Conservation (phyloP, 495 filamentous ascomycete species). For the Penicillium bovifimosum region DNA sequence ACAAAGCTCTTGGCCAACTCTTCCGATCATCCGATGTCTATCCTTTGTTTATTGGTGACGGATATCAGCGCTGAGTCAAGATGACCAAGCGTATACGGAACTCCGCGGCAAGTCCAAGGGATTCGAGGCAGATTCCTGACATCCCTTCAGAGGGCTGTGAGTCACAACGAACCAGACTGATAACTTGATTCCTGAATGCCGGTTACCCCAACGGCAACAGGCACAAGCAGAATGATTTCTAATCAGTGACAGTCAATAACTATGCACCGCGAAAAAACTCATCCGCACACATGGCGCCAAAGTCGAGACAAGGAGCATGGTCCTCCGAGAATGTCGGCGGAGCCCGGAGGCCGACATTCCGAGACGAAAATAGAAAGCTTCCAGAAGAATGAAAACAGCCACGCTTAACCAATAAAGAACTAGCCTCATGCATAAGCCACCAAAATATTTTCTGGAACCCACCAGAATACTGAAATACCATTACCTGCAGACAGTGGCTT, state of each 20-base stretch:
- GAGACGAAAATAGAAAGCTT: constrained; percentile 10
- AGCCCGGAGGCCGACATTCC: constrained; percentile 5
- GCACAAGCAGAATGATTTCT: not conserved
- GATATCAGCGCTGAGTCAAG: not conserved
- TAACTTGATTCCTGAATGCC: not conserved
- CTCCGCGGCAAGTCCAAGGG: not conserved
- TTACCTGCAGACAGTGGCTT: not conserved
- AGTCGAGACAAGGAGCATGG: not conserved
- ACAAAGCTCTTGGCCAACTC: not conserved
- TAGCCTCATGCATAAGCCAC: constrained; percentile 4
- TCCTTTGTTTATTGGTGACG: not conserved
- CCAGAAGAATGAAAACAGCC: constrained; percentile 2
- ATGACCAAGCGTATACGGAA: not conserved
- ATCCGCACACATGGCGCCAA: not conserved
- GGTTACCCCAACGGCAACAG: not conserved
- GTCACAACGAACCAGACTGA: not conserved
- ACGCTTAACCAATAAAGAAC: not conserved
- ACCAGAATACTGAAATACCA: constrained; percentile 7
- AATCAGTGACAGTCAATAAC: not conserved
- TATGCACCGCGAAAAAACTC: not conserved
- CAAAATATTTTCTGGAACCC: not conserved
- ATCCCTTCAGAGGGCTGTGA: not conserved
- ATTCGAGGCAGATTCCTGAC: not conserved
- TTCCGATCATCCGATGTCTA: not conserved
- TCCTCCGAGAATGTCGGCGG: not conserved